A percentile compares a stretch with the other conserved stretches of the same genome.
Evolutionary conservation across 192 early-diverging fungal genomes (phyloP).

Genomic region (Backusella luteola): DNA sequence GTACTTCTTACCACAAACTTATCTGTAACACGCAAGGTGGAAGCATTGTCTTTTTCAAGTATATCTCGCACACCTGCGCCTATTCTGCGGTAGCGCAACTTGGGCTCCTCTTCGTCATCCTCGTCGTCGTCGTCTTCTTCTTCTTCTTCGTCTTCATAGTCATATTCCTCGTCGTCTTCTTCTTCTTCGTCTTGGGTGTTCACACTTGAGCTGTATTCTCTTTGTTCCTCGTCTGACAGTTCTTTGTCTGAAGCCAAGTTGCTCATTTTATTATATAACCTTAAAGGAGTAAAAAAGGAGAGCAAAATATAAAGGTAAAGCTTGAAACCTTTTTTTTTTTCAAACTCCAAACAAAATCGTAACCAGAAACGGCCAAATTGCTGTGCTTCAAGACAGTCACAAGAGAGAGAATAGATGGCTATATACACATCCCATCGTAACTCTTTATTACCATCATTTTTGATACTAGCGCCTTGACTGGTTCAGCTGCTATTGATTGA

Average conservation of each 20-base stretch:
- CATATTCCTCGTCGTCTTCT: slow-evolving; percentile 61
- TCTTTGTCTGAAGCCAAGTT: background rate
- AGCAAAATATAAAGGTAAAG: background rate
- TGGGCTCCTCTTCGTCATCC: slow-evolving; percentile 89
- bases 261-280: background rate
- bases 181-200: slow-evolving; percentile 13
- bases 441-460: background rate
- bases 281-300: background rate
- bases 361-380: background rate
- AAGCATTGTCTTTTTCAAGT: slow-evolving; percentile 86
- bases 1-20: slow-evolving; percentile 70
- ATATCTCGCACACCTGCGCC: slow-evolving; percentile 71
- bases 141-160: slow-evolving; percentile 36
- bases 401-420: background rate
- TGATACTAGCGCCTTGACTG: background rate
- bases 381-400: background rate
- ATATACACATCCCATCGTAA: background rate
- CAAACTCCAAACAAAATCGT: background rate
- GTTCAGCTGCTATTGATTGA: background rate
- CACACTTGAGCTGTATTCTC: background rate
- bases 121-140: slow-evolving; percentile 50
- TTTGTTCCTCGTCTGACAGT: slow-evolving; percentile 1
- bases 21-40: slow-evolving; percentile 75
- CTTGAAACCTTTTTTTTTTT: background rate
- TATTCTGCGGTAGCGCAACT: slow-evolving; percentile 86